Conservation (phyloP, 2,329 filamentous ascomycete species). For the Calonectria ilicicola region DNA sequence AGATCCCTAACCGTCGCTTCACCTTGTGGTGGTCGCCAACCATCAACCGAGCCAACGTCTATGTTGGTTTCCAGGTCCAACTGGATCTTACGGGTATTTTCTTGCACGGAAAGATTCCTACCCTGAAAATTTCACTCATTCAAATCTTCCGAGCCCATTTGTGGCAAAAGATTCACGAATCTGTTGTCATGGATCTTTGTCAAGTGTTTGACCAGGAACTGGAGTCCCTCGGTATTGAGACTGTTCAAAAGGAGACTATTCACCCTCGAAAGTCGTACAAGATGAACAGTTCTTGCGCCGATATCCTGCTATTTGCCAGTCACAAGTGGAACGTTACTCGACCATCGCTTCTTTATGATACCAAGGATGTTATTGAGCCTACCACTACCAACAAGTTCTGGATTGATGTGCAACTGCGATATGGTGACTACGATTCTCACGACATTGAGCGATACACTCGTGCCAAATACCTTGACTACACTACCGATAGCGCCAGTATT, state of each 20-base stretch:
- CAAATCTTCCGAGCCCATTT: slow-evolving; percentile 99
- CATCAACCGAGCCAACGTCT: slow-evolving; percentile 96
- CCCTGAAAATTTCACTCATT: slow-evolving; percentile 96
- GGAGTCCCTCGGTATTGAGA: slow-evolving; percentile 95
- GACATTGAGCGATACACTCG: slow-evolving; percentile 98
- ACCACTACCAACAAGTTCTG: slow-evolving; percentile 99
- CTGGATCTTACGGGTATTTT: slow-evolving; percentile 98
- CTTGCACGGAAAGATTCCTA: slow-evolving; percentile 98
- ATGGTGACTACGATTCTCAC: slow-evolving; percentile 98
- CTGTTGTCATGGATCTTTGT: slow-evolving; percentile 97
- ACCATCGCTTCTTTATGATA: slow-evolving; percentile 93
- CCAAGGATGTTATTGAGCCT: slow-evolving; percentile 92
- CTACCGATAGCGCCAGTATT: slow-evolving; percentile 97
- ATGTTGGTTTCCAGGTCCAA: slow-evolving; percentile 99
- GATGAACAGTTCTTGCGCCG: slow-evolving; percentile 99
- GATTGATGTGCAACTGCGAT: slow-evolving; percentile 95
- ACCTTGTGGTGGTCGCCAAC: slow-evolving; percentile 97
- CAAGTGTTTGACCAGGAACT: slow-evolving; percentile 98
- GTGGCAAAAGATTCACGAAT: slow-evolving; percentile 99
- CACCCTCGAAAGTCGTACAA: slow-evolving; percentile 99
- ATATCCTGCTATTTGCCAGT: slow-evolving; percentile 95
- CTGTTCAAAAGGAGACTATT: slow-evolving; percentile 98
- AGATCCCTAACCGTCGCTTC: slow-evolving; percentile 98
- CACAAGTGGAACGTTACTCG: slow-evolving; percentile 99
- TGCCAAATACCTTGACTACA: slow-evolving; percentile 99